These are phyloP conservation scores for Xanthoconium separans DNA, from an alignment of 1,284 basidiomycete species.

Conservation along the genomic window DNA sequence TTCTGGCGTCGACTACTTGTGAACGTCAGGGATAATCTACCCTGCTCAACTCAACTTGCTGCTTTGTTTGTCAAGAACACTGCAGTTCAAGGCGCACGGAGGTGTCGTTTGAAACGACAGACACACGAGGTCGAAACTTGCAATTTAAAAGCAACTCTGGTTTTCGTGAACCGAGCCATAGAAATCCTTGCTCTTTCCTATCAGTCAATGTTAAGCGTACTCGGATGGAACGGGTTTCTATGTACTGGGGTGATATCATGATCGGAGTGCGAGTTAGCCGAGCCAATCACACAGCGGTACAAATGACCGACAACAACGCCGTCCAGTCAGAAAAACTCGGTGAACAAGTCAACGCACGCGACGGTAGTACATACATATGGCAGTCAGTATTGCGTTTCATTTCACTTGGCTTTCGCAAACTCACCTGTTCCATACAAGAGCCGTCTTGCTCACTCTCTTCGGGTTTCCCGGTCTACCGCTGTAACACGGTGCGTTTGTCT, in stretches of 20 bases:
- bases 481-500: constrained; percentile 18
- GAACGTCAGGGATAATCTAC: neutral
- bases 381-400: constrained; percentile 17
- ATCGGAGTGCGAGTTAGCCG: too few species aligned
- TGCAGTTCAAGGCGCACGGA: neutral
- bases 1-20: neutral
- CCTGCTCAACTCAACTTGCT: too few species aligned
- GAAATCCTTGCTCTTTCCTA: too few species aligned
- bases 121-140: too few species aligned
- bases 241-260: too few species aligned
- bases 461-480: constrained; percentile 14
- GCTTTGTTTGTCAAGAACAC: too few species aligned
- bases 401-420: neutral
- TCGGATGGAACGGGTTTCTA: too few species aligned
- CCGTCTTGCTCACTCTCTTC: constrained; percentile 20
- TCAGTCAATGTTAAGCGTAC: too few species aligned
- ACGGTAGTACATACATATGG: too few species aligned
- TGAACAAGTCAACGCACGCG: neutral
- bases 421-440: constrained; percentile 9
- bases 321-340: constrained; percentile 6
- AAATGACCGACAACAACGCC: constrained; percentile 26
- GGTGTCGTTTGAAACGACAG: neutral
- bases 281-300: neutral
- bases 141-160: neutral
- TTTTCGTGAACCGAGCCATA: too few species aligned